Conservation (phyloP, 2,329 filamentous ascomycete genomes). For the Neopestalotiopsis rosae region DNA sequence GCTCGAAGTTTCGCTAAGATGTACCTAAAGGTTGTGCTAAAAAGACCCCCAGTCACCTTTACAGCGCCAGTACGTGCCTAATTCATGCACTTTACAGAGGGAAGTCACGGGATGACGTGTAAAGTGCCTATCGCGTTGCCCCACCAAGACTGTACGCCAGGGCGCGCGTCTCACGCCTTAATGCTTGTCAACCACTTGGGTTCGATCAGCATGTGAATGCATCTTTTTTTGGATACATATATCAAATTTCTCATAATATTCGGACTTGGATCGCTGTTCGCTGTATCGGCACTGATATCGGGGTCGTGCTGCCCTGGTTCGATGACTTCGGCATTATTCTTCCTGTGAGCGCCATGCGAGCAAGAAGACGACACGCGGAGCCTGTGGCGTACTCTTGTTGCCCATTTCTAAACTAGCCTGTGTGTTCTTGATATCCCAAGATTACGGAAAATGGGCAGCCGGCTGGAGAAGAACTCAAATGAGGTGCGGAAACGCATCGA, state of each 20-base stretch:
- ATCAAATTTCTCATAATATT: not conserved
- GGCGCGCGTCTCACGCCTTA: not conserved
- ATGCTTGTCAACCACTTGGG: not conserved
- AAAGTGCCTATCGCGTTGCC: conserved; percentile 25
- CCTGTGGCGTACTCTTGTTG: not conserved
- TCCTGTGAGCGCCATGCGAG: not conserved
- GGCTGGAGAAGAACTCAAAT: conserved; percentile 68
- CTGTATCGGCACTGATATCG: not conserved
- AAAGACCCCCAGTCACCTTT: not conserved
- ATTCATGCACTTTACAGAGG: not conserved
- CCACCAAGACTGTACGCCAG: not conserved
- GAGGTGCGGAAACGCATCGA: conserved; percentile 67
- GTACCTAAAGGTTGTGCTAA: not conserved
- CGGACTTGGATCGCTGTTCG: not conserved
- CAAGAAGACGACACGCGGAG: not conserved
- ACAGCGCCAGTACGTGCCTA: not conserved
- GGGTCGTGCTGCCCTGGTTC: not conserved
- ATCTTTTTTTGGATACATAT: too few species aligned
- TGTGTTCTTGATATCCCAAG: not conserved
- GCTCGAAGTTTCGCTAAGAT: not conserved
- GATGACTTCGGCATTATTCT: not conserved
- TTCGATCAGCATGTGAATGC: too few species aligned
- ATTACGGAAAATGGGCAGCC: conserved; percentile 57
- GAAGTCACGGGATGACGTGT: conserved; percentile 49
- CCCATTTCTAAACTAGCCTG: not conserved